Conservation (phyloP, 768 basidiomycete species). For the Pleurotus eryngii region DNA sequence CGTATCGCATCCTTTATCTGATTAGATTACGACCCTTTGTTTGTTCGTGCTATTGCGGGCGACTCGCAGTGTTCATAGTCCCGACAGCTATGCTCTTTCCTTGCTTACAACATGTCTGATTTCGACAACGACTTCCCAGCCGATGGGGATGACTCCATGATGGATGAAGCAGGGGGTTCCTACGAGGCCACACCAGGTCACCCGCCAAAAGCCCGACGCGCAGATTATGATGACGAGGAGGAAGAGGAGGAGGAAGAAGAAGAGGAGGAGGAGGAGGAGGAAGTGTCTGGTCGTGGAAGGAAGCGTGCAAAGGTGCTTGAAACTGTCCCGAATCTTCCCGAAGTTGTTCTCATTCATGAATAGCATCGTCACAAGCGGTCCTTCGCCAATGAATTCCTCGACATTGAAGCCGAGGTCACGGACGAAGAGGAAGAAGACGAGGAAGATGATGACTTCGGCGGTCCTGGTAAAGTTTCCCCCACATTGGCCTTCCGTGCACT, state of each 20-base stretch:
- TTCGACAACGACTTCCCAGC: slow-evolving; percentile 26
- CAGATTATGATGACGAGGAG: slow-evolving; percentile 37
- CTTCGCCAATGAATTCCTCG: slow-evolving; percentile 80
- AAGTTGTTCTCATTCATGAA: slow-evolving; percentile 7
- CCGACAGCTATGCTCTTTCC: slow-evolving; percentile 6
- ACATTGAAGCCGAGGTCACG: slow-evolving; percentile 94
- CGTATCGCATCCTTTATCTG: not conserved
- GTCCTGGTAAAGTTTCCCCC: slow-evolving; percentile 35
- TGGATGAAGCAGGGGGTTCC: slow-evolving; percentile 16
- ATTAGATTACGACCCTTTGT: not conserved
- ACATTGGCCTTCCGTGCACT: not conserved
- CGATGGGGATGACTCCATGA: slow-evolving; percentile 35
- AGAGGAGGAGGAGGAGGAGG: slow-evolving; percentile 55
- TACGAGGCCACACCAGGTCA: not conserved
- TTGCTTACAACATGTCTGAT: slow-evolving; percentile 42
- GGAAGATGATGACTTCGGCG: slow-evolving; percentile 73
- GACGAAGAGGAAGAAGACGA: slow-evolving; percentile 97
- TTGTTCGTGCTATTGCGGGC: no score
- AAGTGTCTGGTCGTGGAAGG: slow-evolving; percentile 42
- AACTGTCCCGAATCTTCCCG: not conserved
- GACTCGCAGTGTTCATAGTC: not conserved
- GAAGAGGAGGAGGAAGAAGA: slow-evolving; percentile 56
- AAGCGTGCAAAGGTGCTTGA: slow-evolving; percentile 60
- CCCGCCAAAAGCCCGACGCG: slow-evolving; percentile 18
- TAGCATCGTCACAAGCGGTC: slow-evolving; percentile 67